Evolutionary conservation across 73 alveolate genomes (phyloP).

Genomic region (Symbiodinium pilosum): DNA sequence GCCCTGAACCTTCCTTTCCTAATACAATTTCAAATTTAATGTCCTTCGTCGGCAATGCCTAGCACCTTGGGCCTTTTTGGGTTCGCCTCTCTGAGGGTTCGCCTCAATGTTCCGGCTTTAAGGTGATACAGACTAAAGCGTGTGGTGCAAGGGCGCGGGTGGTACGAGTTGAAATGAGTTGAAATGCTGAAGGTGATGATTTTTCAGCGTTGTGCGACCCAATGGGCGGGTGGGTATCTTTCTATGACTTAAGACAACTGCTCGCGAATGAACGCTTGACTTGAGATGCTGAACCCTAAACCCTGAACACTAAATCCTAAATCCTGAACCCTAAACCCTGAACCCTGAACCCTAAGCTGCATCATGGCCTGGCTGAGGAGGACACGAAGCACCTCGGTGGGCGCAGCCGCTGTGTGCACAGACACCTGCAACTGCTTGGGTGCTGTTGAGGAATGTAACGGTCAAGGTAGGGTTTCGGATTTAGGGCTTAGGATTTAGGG

Average conservation of each 20-base stretch:
- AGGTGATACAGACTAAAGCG: no score
- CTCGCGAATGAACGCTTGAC: background rate
- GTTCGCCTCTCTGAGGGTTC: no score
- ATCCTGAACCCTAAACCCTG: background rate
- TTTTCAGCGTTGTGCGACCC: background rate
- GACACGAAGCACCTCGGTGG: background rate
- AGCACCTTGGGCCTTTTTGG: no score
- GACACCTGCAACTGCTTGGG: background rate
- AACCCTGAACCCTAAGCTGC: background rate
- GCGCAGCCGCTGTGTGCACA: background rate
- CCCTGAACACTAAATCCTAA: background rate
- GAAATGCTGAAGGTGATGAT: background rate
- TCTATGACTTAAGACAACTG: background rate
- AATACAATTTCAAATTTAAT: no score
- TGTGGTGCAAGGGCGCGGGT: no score
- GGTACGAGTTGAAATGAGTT: background rate
- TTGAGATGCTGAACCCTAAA: background rate
- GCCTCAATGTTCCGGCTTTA: no score
- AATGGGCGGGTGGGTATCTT: no score
- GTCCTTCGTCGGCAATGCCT: no score
- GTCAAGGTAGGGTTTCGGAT: no score
- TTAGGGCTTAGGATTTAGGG: background rate
- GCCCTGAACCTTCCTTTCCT: background rate
- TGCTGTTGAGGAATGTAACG: no score
- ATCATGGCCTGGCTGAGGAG: background rate